Conservation (phyloP, 176 grass and related monocot species). For the Carex scoparia region DNA sequence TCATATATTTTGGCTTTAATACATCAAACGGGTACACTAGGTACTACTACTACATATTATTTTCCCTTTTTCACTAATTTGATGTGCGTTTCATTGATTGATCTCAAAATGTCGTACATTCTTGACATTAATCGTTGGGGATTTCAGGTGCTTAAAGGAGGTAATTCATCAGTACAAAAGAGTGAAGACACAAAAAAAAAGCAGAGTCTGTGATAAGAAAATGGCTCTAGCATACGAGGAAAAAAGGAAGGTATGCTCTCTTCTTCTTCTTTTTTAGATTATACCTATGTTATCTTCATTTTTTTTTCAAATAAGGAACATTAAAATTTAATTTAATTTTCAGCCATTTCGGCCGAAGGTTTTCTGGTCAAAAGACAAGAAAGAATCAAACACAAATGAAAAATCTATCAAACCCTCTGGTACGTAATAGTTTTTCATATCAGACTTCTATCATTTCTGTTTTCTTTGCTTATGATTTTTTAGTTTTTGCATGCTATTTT, state of each 20-base stretch:
- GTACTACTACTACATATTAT: background rate
- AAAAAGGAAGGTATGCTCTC: slow-evolving; percentile 54
- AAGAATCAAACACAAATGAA: slow-evolving; percentile 45
- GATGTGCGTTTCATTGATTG: background rate
- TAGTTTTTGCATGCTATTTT: background rate
- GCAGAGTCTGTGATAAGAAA: background rate
- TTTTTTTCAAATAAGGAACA: slow-evolving; percentile 16
- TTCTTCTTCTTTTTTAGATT: background rate
- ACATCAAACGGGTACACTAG: background rate
- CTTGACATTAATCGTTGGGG: background rate
- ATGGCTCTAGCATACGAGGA: slow-evolving; percentile 51
- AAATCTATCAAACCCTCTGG: slow-evolving; percentile 34
- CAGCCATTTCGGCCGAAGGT: slow-evolving; percentile 49
- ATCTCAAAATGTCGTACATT: background rate
- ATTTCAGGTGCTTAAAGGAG: background rate
- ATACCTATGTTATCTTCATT: background rate
- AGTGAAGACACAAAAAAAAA: background rate
- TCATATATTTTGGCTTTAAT: background rate
- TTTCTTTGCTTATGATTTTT: background rate
- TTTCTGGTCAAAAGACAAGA: slow-evolving; percentile 67
- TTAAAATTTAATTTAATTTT: slow-evolving; percentile 22
- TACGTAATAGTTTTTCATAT: slow-evolving; percentile 34
- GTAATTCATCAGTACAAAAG: background rate
- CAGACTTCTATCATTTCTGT: background rate
- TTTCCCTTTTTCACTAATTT: background rate